Base-by-base conservation (phyloP, 345 rosid genomes). In the Eucalyptus decipiens region DNA sequence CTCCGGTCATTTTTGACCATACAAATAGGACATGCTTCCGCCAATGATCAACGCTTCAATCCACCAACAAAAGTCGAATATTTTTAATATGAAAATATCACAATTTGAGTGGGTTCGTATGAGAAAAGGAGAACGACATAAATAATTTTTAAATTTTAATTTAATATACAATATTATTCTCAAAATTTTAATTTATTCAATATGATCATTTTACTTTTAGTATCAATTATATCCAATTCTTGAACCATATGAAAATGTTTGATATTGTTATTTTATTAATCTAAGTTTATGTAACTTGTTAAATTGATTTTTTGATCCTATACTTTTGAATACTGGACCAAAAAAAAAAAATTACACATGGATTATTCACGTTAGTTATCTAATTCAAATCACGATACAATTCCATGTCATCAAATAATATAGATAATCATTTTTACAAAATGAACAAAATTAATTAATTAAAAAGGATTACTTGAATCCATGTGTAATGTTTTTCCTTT, bases 141-240 rank as follows among this genome's bases (percentile, higher is more conserved):
- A 72, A 37, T 10, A 19, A 6, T 4, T 65, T 0, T 28, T 3
- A 5, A 60, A 1, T 12, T 28, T 28, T 6, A 1, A 6, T 28
- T 28, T 12, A 60, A 60, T 17, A 3, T 18, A 0, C 0, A 5
- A 16, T 3, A 24, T 9, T 10, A 6, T 2, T 10, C 0, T 5
- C 2, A 0, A 37, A 37, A 2, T 72, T 37, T 2, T 11, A 10
- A 72, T 37, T 9, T 19, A 11, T 72, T 72, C 1, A 19, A 72
- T 10, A 0, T 37, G 15, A 37, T 10, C 2, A 0, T 3, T 72
- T 2, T 17, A 69, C 1, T 34, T 72, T 72, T 34, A 2, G 0
- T 19, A 19, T 13, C 2, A 3, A 3, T 37, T 37, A 21, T 34
- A 72, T 72, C 0, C 0, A 2, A 4, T 10, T 4, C 8, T 0